phyloP scores from a whole-genome alignment of 2,329 filamentous ascomycete species.

The Cytospora schulzeri region DNA sequence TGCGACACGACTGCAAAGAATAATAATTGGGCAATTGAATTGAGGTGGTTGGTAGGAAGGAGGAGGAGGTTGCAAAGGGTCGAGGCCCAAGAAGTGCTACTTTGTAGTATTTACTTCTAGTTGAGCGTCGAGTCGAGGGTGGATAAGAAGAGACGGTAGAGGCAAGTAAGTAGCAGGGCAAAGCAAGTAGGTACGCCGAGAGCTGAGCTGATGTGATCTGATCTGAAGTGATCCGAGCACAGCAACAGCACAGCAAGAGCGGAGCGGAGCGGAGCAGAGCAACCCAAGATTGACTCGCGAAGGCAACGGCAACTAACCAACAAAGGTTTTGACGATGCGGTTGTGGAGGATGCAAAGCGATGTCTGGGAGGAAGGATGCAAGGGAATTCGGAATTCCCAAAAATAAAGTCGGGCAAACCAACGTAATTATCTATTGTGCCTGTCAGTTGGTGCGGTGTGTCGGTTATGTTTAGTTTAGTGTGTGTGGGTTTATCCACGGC shows the following conservation, averaged over 20 bases:
- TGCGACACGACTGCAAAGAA: not conserved
- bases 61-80: not conserved
- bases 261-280: not conserved
- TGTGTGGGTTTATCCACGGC: too few relatives aligned
- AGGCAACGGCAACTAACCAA: not conserved
- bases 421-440: not conserved
- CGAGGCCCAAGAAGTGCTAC: not conserved
- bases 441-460: not conserved
- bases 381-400: not conserved
- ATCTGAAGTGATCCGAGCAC: not conserved
- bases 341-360: not conserved
- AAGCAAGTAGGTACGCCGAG: not conserved
- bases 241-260: constrained; percentile 1
- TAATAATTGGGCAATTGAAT: not conserved
- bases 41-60: not conserved
- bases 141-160: not conserved
- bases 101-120: not conserved
- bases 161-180: too few relatives aligned
- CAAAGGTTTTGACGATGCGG: not conserved
- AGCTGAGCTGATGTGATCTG: not conserved
- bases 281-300: not conserved
- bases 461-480: not conserved
- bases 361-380: not conserved
- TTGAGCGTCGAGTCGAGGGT: not conserved
- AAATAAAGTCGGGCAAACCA: not conserved